phyloP scores from a whole-genome alignment of 768 basidiomycete genomes.

The Suillus fuscotomentosus region DNA sequence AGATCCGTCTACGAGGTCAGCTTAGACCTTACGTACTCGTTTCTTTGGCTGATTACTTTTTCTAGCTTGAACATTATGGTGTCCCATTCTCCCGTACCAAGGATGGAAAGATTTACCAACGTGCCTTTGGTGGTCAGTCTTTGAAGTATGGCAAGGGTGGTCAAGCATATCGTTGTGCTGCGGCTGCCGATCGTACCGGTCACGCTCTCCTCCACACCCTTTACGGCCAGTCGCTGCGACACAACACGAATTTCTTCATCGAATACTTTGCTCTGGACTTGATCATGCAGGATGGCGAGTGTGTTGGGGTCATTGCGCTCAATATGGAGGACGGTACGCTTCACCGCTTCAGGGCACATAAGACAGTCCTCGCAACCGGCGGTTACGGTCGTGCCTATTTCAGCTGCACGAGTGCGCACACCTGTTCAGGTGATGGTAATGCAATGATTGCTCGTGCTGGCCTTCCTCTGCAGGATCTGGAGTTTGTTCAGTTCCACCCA shows the following conservation, averaged over 20 bases:
- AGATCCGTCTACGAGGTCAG: slow-evolving; percentile 87
- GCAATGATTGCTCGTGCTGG: slow-evolving; percentile 98
- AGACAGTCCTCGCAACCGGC: slow-evolving; percentile 97
- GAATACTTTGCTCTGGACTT: slow-evolving; percentile 99
- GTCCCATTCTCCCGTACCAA: slow-evolving; percentile 98
- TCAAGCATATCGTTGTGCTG: slow-evolving; percentile 98
- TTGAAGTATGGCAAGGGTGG: slow-evolving; percentile 97
- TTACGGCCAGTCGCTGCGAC: slow-evolving; percentile 97
- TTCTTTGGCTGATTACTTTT: slow-evolving; percentile 3
- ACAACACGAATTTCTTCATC: slow-evolving; percentile 99
- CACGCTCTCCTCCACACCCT: slow-evolving; percentile 98
- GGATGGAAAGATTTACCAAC: slow-evolving; percentile 99
- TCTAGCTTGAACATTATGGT: slow-evolving; percentile 95
- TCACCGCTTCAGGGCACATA: slow-evolving; percentile 97
- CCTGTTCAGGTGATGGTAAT: slow-evolving; percentile 98
- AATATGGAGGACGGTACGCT: slow-evolving; percentile 99
- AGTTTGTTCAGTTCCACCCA: slow-evolving; percentile 99
- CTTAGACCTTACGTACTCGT: background rate
- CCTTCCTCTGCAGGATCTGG: slow-evolving; percentile 92
- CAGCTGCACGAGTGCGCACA: slow-evolving; percentile 98
- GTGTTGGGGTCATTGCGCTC: slow-evolving; percentile 97
- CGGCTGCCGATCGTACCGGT: slow-evolving; percentile 97
- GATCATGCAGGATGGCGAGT: slow-evolving; percentile 98
- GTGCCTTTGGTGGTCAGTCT: slow-evolving; percentile 98
- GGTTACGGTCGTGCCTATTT: slow-evolving; percentile 99